Conservation (phyloP, 176 grass and related monocot genomes). For the Avena atlantica region DNA sequence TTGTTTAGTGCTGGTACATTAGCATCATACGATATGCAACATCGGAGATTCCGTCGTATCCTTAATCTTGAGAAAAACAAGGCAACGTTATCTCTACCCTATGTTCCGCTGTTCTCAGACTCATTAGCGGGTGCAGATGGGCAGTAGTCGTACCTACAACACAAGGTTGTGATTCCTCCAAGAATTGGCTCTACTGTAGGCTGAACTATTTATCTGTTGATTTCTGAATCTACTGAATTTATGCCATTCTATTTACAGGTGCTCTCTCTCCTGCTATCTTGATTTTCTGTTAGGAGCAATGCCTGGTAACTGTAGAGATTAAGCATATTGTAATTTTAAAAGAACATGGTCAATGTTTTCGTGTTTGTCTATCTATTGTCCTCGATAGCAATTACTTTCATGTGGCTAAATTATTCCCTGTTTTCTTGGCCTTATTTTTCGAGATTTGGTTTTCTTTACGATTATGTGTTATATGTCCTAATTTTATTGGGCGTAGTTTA, state of each 20-base stretch:
- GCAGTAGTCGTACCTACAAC: not conserved
- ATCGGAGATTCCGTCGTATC: not conserved
- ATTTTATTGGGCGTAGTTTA: not conserved
- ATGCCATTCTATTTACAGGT: not conserved
- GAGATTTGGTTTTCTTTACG: no score
- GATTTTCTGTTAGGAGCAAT: no score
- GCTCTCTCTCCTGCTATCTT: not conserved
- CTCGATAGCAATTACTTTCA: not conserved
- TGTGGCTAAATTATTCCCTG: no score
- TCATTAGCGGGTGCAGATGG: not conserved
- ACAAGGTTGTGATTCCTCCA: not conserved
- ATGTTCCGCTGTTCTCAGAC: not conserved
- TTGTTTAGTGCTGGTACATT: not conserved
- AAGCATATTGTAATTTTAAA: not conserved
- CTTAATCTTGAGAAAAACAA: not conserved
- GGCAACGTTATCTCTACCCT: not conserved
- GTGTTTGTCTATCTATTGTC: not conserved
- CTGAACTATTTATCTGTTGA: not conserved
- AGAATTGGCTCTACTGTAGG: not conserved
- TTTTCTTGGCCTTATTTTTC: no score
- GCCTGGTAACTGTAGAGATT: not conserved
- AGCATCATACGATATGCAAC: not conserved
- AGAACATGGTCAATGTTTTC: not conserved
- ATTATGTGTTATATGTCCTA: no score
- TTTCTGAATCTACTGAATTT: not conserved